These are phyloP conservation scores for Austroboletus olivaceoglutinosus DNA, from an alignment of 1,284 basidiomycete species.

Conservation along the genomic window DNA sequence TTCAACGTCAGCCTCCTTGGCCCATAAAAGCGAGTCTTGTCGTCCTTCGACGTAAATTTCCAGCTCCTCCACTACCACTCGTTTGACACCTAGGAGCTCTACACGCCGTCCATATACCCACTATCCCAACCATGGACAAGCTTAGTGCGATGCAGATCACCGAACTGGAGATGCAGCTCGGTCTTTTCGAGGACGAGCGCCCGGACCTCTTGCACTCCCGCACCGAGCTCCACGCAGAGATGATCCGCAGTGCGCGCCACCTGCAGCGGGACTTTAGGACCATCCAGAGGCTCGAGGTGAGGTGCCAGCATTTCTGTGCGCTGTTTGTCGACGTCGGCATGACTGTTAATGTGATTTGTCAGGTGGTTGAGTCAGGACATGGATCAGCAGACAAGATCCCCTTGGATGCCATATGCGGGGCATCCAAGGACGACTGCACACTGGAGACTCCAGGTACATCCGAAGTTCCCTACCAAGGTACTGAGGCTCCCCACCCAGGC, in stretches of 20 bases:
- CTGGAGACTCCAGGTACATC: too few species aligned
- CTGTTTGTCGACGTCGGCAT: conserved; percentile 35
- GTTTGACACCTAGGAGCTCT: too few species aligned
- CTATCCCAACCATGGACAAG: too few species aligned
- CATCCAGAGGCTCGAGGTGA: conserved; percentile 27
- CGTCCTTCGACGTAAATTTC: too few species aligned
- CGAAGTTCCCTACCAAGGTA: too few species aligned
- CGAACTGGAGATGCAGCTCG: conserved; percentile 15
- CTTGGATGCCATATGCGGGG: conserved; percentile 46
- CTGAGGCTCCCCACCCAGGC: too few species aligned
- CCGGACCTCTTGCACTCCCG: conserved; percentile 31
- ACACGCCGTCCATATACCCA: too few species aligned
- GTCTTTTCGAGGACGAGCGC: conserved; percentile 15
- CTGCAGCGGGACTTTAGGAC: conserved; percentile 29
- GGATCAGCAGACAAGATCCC: conserved; percentile 45
- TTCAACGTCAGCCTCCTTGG: too few species aligned
- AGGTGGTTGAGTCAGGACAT: conserved; percentile 16
- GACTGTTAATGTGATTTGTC: conserved; percentile 25
- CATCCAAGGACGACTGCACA: conserved; percentile 38
- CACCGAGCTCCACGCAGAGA: conserved; percentile 32
- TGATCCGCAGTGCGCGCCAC: conserved; percentile 20
- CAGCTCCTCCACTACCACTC: too few species aligned
- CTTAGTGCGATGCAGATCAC: too few species aligned
- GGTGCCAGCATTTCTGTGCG: conserved; percentile 28
- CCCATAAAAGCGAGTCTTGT: too few species aligned